These are phyloP conservation scores for Apiotrichum gamsii DNA, from an alignment of 1,284 basidiomycete genomes.

Conservation along the genomic window DNA sequence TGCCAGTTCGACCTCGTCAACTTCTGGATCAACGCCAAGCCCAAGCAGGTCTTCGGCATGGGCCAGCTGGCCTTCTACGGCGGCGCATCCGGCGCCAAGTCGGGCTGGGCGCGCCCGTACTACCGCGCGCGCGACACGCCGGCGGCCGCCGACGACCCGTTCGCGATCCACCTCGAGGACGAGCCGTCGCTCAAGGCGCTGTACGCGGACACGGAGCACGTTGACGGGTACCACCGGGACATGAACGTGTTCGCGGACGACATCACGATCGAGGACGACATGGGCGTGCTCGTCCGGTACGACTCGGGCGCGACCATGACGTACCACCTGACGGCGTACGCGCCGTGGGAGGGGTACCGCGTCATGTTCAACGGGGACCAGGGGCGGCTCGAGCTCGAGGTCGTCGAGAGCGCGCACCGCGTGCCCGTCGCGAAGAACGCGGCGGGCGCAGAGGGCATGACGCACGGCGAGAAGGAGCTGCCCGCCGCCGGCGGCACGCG, in stretches of 20 bases:
- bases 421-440: slow-evolving; percentile 21
- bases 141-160: slow-evolving; percentile 52
- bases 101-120: slow-evolving; percentile 54
- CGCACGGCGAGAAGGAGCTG: slow-evolving; percentile 50
- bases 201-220: slow-evolving; percentile 49
- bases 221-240: slow-evolving; percentile 50
- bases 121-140: slow-evolving; percentile 50
- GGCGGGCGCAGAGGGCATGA: slow-evolving; percentile 20
- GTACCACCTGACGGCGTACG: slow-evolving; percentile 51
- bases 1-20: slow-evolving; percentile 48
- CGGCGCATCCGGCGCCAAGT: slow-evolving; percentile 50
- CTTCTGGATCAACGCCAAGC: slow-evolving; percentile 55
- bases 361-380: slow-evolving; percentile 56
- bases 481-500: slow-evolving; percentile 51
- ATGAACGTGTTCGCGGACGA: slow-evolving; percentile 52
- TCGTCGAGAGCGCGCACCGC: slow-evolving; percentile 50
- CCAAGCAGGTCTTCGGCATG: slow-evolving; percentile 53
- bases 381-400: slow-evolving; percentile 55
- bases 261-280: slow-evolving; percentile 57
- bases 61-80: slow-evolving; percentile 54
- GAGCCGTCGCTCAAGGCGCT: slow-evolving; percentile 51
- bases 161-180: slow-evolving; percentile 53
- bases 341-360: slow-evolving; percentile 52
- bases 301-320: slow-evolving; percentile 54
- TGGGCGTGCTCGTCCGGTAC: slow-evolving; percentile 54